Conservation (phyloP, 768 basidiomycete species). For the Lentinula boryana region DNA sequence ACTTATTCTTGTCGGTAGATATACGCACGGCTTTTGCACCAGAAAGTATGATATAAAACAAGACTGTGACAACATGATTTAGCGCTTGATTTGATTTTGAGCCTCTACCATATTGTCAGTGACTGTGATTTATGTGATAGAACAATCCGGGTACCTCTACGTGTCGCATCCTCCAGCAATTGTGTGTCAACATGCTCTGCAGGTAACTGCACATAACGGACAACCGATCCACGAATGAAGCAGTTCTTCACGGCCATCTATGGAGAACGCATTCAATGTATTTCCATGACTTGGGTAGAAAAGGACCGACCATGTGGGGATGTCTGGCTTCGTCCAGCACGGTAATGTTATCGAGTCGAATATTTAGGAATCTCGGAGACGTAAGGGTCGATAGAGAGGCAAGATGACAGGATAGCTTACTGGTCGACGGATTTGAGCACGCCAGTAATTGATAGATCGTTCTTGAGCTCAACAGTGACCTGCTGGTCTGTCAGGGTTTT, state of each 20-base stretch:
- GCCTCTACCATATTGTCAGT: conserved; percentile 29
- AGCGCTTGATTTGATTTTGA: conserved; percentile 38
- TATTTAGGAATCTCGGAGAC: conserved; percentile 77
- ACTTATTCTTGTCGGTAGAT: not conserved
- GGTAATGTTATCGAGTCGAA: conserved; percentile 89
- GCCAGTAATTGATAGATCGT: conserved; percentile 95
- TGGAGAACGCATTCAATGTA: not conserved
- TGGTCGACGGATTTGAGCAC: conserved; percentile 97
- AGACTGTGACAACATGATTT: conserved; percentile 2
- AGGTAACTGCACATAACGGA: conserved; percentile 94
- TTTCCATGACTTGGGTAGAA: not conserved
- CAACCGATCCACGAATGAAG: conserved; percentile 97
- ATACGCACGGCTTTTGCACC: not conserved
- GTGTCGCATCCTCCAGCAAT: conserved; percentile 90
- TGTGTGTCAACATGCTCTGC: conserved; percentile 93
- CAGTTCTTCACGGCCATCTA: conserved; percentile 99
- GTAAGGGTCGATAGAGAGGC: not conserved
- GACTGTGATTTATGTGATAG: not conserved
- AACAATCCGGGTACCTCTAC: conserved; percentile 62
- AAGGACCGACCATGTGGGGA: conserved; percentile 84
- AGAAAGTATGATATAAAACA: not conserved
- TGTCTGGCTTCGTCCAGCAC: conserved; percentile 90
- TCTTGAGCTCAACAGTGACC: conserved; percentile 97
- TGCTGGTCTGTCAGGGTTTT: conserved; percentile 97
- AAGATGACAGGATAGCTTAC: conserved; percentile 36